Base-by-base conservation (phyloP, 208 protist genomes). In the Acanthamoeba divionensis region DNA sequence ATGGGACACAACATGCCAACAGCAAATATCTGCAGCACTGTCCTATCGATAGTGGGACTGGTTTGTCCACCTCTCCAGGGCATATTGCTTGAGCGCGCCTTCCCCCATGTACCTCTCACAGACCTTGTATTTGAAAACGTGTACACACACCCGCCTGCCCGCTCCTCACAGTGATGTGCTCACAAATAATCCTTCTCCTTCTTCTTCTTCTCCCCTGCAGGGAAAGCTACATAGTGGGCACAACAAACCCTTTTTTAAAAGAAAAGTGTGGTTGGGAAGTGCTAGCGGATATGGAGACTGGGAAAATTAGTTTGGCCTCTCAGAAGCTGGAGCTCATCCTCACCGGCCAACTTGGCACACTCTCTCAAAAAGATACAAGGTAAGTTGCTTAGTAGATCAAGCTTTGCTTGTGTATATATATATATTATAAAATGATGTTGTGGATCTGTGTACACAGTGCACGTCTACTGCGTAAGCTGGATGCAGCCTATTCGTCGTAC, bases 231-330 rank as follows among this genome's bases (percentile, higher is more conserved):
- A 89, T 89, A n/a, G 80, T 63, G 33, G 80, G 80, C 1, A 89
- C 80, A 10, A 89, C 80, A 18, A 89, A 89, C 15, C 80, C 80
- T 8, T 89, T 62, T 63, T 89, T 89, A 29, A 66, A 71, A 44
- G 80, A 89, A 63, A 66, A 89, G 38, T 89, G 80, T 50, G 60
- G 71, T 9, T 89, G 80, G 80, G 80, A 89, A 24, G 80, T 89
- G 36, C 29, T 89, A 63, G 80, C 80, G 26, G 80, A 89, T 54
- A 54, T 89, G 60, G 80, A 89, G 80, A 71, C 45, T 29, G 80
- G 80, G 15, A 66, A 71, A 50, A 47, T 89, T 36, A 57, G 26
- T 26, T 66, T 73, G 8, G 26, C 45, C 3, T 89, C 80, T n/a
- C 80, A 55, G 10, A 89, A 89, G 36, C 45, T 71, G 8, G 80